Evolutionary conservation across 495 filamentous ascomycete species (phyloP).

Genomic region (Penicillium steckii): DNA sequence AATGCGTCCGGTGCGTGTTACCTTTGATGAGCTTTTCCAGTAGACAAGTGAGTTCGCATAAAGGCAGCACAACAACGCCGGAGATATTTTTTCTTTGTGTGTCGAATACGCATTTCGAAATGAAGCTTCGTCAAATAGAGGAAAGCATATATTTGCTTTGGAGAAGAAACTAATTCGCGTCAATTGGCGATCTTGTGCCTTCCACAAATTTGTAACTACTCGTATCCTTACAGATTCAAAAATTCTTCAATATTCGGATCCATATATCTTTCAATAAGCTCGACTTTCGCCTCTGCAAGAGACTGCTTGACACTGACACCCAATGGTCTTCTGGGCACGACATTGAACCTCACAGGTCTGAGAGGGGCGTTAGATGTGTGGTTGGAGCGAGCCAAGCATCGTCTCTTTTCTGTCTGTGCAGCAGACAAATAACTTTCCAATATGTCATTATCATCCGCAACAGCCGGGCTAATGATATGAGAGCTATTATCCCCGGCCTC

Average conservation of each 20-base stretch:
- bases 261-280: conserved; percentile 40
- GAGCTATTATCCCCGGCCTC: conserved; percentile 22
- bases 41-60: conserved; percentile 34
- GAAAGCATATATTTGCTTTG: conserved; percentile 37
- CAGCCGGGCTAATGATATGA: conserved; percentile 34
- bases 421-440: conserved; percentile 25
- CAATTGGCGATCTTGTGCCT: neutral
- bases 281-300: conserved; percentile 29
- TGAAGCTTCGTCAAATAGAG: conserved; percentile 35
- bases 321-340: conserved; percentile 46
- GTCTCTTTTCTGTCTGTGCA: neutral
- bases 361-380: conserved; percentile 32
- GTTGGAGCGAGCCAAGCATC: conserved; percentile 35
- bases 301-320: conserved; percentile 25
- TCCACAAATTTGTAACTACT: neutral
- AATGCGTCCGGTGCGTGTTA: conserved; percentile 10
- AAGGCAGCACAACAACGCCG: conserved; percentile 34
- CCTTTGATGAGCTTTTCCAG: conserved; percentile 23
- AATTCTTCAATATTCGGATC: conserved; percentile 31
- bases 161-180: conserved; percentile 29
- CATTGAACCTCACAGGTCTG: conserved; percentile 59
- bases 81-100: conserved; percentile 28
- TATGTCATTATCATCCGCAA: conserved; percentile 30
- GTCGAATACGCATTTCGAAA: conserved; percentile 20
- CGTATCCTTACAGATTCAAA: conserved; percentile 25